These are phyloP conservation scores for Plasmodium gallinaceum DNA, from an alignment of 169 alveolate genomes.

Conservation along the genomic window DNA sequence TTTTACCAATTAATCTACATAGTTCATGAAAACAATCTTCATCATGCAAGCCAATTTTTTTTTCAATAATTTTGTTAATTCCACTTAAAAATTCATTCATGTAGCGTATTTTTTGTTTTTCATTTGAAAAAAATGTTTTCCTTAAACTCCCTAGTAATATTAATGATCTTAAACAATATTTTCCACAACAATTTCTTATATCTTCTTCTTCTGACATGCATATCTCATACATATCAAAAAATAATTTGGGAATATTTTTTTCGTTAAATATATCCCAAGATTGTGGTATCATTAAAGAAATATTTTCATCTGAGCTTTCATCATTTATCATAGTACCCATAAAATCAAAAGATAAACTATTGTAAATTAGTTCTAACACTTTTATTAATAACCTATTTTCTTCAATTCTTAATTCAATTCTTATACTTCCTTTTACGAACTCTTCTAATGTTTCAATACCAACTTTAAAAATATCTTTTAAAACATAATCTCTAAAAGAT, in stretches of 20 bases:
- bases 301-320: slow-evolving; percentile 95
- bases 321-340: slow-evolving; percentile 95
- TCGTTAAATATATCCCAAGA: slow-evolving; percentile 92
- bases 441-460: slow-evolving; percentile 80
- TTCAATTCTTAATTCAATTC: slow-evolving; percentile 68
- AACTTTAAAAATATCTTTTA: slow-evolving; percentile 91
- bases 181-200: slow-evolving; percentile 86
- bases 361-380: slow-evolving; percentile 92
- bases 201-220: slow-evolving; percentile 69
- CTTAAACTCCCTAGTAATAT: slow-evolving; percentile 91
- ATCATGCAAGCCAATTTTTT: slow-evolving; percentile 90
- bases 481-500: slow-evolving; percentile 93
- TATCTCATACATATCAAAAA: slow-evolving; percentile 87
- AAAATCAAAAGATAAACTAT: slow-evolving; percentile 94
- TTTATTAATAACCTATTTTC: slow-evolving; percentile 84
- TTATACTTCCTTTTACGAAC: slow-evolving; percentile 71
- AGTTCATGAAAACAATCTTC: slow-evolving; percentile 93
- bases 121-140: slow-evolving; percentile 92
- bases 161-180: slow-evolving; percentile 89
- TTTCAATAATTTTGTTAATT: slow-evolving; percentile 89
- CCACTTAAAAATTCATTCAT: slow-evolving; percentile 91
- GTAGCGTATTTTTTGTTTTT: slow-evolving; percentile 88
- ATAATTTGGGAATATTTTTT: slow-evolving; percentile 88
- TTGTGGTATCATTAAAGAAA: slow-evolving; percentile 95
- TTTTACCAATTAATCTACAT: slow-evolving; percentile 92